A percentile compares a stretch with the other conserved stretches of the same genome.
Conservation (phyloP, 192 early-diverging fungal genomes). For the Paraglomus brasilianum region DNA sequence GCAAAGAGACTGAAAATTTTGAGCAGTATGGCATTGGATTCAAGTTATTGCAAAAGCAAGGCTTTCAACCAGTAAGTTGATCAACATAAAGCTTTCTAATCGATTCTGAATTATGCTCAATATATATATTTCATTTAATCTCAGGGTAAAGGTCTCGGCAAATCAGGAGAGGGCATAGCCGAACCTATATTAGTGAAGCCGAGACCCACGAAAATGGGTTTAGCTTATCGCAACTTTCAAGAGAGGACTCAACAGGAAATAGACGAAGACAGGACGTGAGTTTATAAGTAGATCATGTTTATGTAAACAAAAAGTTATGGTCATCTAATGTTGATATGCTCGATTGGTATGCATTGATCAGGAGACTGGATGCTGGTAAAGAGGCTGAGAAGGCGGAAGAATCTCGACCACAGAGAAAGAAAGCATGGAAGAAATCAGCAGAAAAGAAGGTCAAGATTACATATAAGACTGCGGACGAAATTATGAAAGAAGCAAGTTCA, state of each 20-base stretch:
- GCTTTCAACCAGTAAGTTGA: slow-evolving; percentile 59
- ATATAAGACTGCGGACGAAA: slow-evolving; percentile 77
- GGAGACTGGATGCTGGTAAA: slow-evolving; percentile 33
- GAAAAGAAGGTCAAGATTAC: slow-evolving; percentile 42
- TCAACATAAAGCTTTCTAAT: not conserved
- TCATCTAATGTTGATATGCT: slow-evolving; percentile 35
- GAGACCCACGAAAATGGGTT: slow-evolving; percentile 77
- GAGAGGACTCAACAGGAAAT: slow-evolving; percentile 69
- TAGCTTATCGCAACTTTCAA: slow-evolving; percentile 81
- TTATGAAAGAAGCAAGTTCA: slow-evolving; percentile 57
- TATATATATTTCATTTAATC: not conserved
- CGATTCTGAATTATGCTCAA: not conserved
- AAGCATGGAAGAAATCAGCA: slow-evolving; percentile 50
- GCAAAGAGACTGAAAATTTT: slow-evolving; percentile 21
- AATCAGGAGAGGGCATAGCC: slow-evolving; percentile 79
- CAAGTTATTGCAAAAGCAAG: slow-evolving; percentile 88
- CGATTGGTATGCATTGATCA: slow-evolving; percentile 29
- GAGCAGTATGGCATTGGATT: slow-evolving; percentile 63
- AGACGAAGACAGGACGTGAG: slow-evolving; percentile 45
- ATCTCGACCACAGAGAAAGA: slow-evolving; percentile 39
- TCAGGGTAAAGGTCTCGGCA: slow-evolving; percentile 85
- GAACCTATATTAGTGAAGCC: slow-evolving; percentile 89
- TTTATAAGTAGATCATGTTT: not conserved
- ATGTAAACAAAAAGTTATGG: no score
- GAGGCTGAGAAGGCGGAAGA: slow-evolving; percentile 27